A percentile compares a stretch with the other conserved stretches of the same genome.
Conservation (phyloP, 2,329 filamentous ascomycete genomes). For the Penicillium sp. region DNA sequence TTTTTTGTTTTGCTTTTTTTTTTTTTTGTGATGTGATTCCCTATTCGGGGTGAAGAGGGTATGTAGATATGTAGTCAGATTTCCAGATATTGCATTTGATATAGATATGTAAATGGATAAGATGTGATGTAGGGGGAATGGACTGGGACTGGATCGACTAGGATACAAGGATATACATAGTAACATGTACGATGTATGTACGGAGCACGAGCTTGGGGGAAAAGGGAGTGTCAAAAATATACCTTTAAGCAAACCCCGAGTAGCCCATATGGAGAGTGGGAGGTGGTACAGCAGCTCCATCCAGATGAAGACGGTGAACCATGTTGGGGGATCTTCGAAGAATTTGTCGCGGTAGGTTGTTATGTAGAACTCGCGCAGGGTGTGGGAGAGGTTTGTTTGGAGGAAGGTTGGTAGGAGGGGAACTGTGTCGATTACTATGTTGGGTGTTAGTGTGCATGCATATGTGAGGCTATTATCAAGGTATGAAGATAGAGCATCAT, state of each 20-base stretch:
- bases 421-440: conserved; percentile 58
- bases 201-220: neutral
- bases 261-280: conserved; percentile 59
- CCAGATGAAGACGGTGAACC: conserved; percentile 58
- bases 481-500: conserved; percentile 12
- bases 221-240: conserved; percentile 15
- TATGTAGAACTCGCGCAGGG: conserved; percentile 58
- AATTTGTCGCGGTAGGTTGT: conserved; percentile 62
- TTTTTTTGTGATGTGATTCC: neutral
- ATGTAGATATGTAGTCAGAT: neutral
- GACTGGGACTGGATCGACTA: neutral
- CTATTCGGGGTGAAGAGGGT: neutral
- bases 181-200: neutral
- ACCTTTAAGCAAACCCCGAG: conserved; percentile 55
- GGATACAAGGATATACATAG: neutral
- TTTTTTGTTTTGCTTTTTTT: neutral
- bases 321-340: conserved; percentile 58
- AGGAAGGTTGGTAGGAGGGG: conserved; percentile 56
- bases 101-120: neutral
- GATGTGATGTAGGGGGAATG: neutral
- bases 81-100: neutral
- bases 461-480: neutral
- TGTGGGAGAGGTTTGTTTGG: conserved; percentile 49
- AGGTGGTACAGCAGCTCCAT: conserved; percentile 62
- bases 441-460: neutral